Percentiles rank a stretch among this genome's conserved stretches.
Conservation (phyloP, 2,329 filamentous ascomycete genomes). For the Pseudogymnoascus sp. region DNA sequence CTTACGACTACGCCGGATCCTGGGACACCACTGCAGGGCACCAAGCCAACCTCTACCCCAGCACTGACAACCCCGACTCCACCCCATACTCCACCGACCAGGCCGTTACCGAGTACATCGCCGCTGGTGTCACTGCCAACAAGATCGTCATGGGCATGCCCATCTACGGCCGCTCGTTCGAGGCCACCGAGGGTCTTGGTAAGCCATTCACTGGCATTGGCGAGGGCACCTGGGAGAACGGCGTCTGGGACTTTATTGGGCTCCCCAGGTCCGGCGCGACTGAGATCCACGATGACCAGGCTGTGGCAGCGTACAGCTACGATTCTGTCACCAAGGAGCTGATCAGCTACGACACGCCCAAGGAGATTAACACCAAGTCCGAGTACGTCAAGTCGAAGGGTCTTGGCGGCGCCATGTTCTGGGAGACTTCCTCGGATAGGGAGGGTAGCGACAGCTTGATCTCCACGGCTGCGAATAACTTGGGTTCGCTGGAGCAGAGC, state of each 20-base stretch:
- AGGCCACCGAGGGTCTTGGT: slow-evolving; percentile 59
- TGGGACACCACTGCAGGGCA: slow-evolving; percentile 61
- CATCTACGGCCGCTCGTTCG: slow-evolving; percentile 69
- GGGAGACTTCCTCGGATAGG: slow-evolving; percentile 69
- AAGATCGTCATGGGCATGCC: slow-evolving; percentile 77
- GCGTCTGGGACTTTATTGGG: slow-evolving; percentile 75
- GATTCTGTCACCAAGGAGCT: slow-evolving; percentile 53
- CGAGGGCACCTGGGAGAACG: slow-evolving; percentile 62
- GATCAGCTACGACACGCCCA: slow-evolving; percentile 64
- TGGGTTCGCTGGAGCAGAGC: slow-evolving; percentile 38
- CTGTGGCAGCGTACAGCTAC: slow-evolving; percentile 65
- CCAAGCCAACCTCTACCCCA: slow-evolving; percentile 62
- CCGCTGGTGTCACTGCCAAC: slow-evolving; percentile 50
- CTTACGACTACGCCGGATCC: slow-evolving; percentile 62
- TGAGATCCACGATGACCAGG: slow-evolving; percentile 49
- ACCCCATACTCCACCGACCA: slow-evolving; percentile 65
- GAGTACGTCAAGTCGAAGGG: slow-evolving; percentile 54
- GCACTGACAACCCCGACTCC: slow-evolving; percentile 42
- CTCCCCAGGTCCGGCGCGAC: slow-evolving; percentile 56
- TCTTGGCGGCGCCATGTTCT: slow-evolving; percentile 77
- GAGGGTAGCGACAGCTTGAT: slow-evolving; percentile 54
- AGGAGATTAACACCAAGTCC: slow-evolving; percentile 55
- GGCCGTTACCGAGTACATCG: slow-evolving; percentile 59
- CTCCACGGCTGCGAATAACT: slow-evolving; percentile 34
- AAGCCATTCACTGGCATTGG: slow-evolving; percentile 57